A percentile compares a stretch with the other conserved stretches of the same genome.
These are phyloP conservation scores for Domatiomyces catenatus DNA, from an alignment of 2,329 filamentous ascomycete species.

Conservation along the genomic window DNA sequence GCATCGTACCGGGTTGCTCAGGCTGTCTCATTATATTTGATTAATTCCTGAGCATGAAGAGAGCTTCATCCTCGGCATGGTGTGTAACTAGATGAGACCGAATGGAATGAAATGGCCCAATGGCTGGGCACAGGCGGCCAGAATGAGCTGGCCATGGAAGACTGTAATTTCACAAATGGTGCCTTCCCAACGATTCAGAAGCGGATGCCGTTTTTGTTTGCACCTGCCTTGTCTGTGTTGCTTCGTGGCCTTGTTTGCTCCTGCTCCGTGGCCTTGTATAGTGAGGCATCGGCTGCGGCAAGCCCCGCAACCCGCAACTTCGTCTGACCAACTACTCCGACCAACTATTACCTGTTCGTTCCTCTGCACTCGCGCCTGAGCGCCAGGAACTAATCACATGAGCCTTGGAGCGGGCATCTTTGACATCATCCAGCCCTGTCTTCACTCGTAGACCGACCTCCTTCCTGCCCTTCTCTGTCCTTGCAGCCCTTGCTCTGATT, in stretches of 20 bases:
- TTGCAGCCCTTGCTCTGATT: background rate
- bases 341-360: background rate
- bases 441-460: background rate
- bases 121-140: too few relatives aligned
- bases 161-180: background rate
- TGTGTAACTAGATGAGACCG: too few relatives aligned
- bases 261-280: background rate
- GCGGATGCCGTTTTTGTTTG: background rate
- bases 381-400: background rate
- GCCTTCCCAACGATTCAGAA: background rate
- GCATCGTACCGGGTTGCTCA: too few relatives aligned
- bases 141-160: background rate
- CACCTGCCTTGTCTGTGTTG: background rate
- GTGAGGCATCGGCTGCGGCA: background rate
- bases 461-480: background rate
- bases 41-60: too few relatives aligned
- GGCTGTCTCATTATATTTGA: too few relatives aligned
- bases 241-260: background rate
- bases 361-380: too few relatives aligned
- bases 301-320: background rate
- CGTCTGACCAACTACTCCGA: background rate
- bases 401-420: background rate
- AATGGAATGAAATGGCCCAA: too few relatives aligned
- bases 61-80: too few relatives aligned
- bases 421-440: background rate